Evolutionary conservation across 192 early-diverging fungal genomes (phyloP), one percentile per base, ranked within the genome.

Genomic region (Backusella tarrabulga): DNA sequence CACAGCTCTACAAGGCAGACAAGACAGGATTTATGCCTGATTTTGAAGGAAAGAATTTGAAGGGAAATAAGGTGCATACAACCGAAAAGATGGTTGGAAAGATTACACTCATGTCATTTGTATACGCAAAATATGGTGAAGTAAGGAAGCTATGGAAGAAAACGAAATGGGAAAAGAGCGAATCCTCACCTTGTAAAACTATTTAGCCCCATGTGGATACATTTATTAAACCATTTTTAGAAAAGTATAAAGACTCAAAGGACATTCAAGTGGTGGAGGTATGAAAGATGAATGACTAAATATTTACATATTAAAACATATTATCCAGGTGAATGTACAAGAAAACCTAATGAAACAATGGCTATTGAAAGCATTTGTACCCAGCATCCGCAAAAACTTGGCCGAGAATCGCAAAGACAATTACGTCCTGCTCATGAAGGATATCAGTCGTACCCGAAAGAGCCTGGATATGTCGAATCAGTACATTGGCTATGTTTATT

Each of bases 21-120:
- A 86, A 88, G 83, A 81, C 87, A 66, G 67, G 85, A 0, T 88
- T 86, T 71, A 88, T 88, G 85, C 87, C 87, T 2, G 82, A 87
- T 36, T 87, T 87, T 77, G 80, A 83, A 71, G 87, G 84, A 14
- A 77, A 78, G n/a, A 78, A 85, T 34, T 60, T 88, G 19, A 81
- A 80, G 15, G 76, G 81, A 7, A 76, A 86, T 17, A 69, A 77
- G 0, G 68, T 85, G 1, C 80, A 86, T 23, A 76, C 86, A 3
- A 85, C 86, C 1, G 84, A 88, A 9, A 6, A 83, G 26, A 52
- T 88, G 21, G 52, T 71, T 14, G 83, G 83, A 26, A 83, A 85
- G 67, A 84, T 85, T 35, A 76, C 84, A 68, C 52, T 88, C 21
- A 79, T 88, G 73, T 78, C 87, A 3, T 85, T 87, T 78, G 84